These are phyloP conservation scores for Scedosporium minutisporum DNA, from an alignment of 2,329 filamentous ascomycete genomes.

Conservation along the genomic window DNA sequence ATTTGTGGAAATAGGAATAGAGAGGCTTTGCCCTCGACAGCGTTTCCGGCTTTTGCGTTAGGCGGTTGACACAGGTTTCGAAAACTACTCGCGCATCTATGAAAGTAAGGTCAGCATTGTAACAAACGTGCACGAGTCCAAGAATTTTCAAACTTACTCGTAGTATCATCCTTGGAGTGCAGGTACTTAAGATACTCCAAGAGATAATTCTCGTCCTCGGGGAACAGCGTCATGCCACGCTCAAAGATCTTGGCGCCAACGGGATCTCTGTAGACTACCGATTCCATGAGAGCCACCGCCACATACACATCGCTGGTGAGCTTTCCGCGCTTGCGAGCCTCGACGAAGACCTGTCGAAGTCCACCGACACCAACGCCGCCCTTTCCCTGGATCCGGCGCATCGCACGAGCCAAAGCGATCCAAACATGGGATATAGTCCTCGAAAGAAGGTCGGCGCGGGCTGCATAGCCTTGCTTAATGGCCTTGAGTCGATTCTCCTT, in stretches of 20 bases:
- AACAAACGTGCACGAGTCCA: not conserved
- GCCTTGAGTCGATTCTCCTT: slow-evolving; percentile 53
- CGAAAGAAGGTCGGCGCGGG: slow-evolving; percentile 67
- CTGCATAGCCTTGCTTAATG: slow-evolving; percentile 57
- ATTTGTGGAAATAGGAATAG: slow-evolving; percentile 87
- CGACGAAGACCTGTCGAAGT: slow-evolving; percentile 78
- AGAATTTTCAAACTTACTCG: slow-evolving; percentile 73
- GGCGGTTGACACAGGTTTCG: slow-evolving; percentile 79
- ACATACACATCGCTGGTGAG: slow-evolving; percentile 94
- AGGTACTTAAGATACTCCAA: slow-evolving; percentile 94
- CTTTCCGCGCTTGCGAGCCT: slow-evolving; percentile 77
- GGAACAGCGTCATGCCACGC: slow-evolving; percentile 84
- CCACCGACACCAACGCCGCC: slow-evolving; percentile 58
- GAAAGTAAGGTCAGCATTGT: slow-evolving; percentile 12
- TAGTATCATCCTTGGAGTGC: slow-evolving; percentile 83
- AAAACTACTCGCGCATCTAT: slow-evolving; percentile 90
- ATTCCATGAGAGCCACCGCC: slow-evolving; percentile 84
- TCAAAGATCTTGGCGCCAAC: slow-evolving; percentile 95
- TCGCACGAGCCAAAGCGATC: slow-evolving; percentile 89
- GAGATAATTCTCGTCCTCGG: slow-evolving; percentile 86
- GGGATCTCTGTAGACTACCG: slow-evolving; percentile 88
- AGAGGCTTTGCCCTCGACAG: slow-evolving; percentile 70
- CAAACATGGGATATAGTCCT: slow-evolving; percentile 85
- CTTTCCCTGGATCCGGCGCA: slow-evolving; percentile 88
- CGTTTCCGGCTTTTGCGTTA: slow-evolving; percentile 68